These are phyloP conservation scores for Camelina hispida DNA, from an alignment of 345 rosid genomes.

Conservation along the genomic window DNA sequence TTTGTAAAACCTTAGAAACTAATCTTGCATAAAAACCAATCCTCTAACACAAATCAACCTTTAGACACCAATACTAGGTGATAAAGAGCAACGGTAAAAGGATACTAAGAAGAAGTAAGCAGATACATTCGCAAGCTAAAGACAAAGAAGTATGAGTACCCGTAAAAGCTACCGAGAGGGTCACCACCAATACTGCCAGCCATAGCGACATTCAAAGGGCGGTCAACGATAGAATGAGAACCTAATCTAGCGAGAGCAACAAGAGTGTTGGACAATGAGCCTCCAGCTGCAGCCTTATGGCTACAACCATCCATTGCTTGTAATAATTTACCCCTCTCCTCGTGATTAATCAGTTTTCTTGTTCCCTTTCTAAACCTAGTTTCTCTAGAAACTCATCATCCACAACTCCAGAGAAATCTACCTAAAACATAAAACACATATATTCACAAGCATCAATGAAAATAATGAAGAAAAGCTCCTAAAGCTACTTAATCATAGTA, in stretches of 20 bases:
- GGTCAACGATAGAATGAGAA: constrained; percentile 59
- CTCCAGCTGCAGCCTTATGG: constrained; percentile 98
- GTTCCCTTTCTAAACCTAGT: constrained; percentile 80
- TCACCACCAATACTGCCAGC: constrained; percentile 90
- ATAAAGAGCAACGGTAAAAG: neutral
- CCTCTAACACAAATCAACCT: too few relatives aligned
- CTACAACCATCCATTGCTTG: constrained; percentile 98
- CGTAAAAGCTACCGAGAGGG: constrained; percentile 92
- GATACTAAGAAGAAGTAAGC: neutral
- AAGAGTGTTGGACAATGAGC: constrained; percentile 89
- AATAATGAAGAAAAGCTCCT: too few relatives aligned
- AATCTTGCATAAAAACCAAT: neutral
- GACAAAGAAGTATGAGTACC: constrained; percentile 46
- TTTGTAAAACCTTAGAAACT: neutral
- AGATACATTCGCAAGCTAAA: neutral
- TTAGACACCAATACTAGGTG: neutral
- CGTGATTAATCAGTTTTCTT: constrained; percentile 88
- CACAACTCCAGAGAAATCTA: constrained; percentile 91
- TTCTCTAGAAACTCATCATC: constrained; percentile 76
- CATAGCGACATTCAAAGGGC: constrained; percentile 80
- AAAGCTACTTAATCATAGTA: neutral
- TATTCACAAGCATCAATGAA: too few relatives aligned
- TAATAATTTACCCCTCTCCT: constrained; percentile 90
- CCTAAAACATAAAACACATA: constrained; percentile 50
- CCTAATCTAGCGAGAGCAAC: constrained; percentile 94